Base-by-base conservation (phyloP, 73 alveolate species). In the Paramecium sonneborni region DNA sequence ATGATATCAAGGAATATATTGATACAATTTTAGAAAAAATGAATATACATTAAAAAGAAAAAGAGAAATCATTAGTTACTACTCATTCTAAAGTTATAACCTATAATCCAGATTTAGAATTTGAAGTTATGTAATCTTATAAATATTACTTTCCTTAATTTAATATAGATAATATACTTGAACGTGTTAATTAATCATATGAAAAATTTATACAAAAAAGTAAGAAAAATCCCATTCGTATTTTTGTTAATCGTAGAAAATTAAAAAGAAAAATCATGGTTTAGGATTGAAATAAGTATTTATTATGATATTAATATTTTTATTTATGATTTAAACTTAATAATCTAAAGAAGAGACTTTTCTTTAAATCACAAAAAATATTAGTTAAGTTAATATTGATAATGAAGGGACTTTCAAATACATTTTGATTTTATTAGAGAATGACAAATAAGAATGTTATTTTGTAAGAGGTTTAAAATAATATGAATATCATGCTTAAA, bases 401-500 rank as follows among this genome's bases (percentile, higher is more conserved):
- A 23, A 41, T 20, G 90, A 79, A 46, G 90, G 90, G 1, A 79
- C 70, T 6, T 79, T 79, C 48, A 79, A 79, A 79, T 79, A 79
- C 15, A 79, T 79, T 3, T 28, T 79, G 2, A 79, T 79, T 44
- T 20, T 21, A 11, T 24, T 39, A 20, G 69, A 38, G 1, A 12
- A 23, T 0, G 24, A 46, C 37, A 32, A 62, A 0, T 10, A 79
- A 14, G 48, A 79, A 43, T 79, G 10, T 21, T 79, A 79, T 79
- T 79, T 20, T 43, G 72, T 79, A 8, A 79, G 90, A 34, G 90
- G 90, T 37, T 37, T 79, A 4, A 79, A 79, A 24, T 4, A 79
- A 46, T 79, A 41, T 39, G 90, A 79, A 79, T 79, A 43, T 79
- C 90, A 79, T 26, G 90, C 90, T 1, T 32, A 79, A 14, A 79